phyloP scores from a whole-genome alignment of 73 alveolate species.

The Paramecium octaurelia region DNA sequence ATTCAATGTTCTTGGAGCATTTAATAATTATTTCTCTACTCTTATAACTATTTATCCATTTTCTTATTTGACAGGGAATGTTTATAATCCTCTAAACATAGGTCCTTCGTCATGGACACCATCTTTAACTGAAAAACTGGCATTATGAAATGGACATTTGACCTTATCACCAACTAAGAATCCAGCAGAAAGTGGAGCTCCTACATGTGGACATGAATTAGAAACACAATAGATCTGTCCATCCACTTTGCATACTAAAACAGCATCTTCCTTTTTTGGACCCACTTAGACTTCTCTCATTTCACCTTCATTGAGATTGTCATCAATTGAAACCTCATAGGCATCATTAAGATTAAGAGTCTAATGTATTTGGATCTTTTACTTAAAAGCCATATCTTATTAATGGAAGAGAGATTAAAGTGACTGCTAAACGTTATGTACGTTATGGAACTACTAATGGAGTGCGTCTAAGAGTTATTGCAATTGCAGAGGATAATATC shows the following conservation, averaged over 20 bases:
- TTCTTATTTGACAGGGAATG: conserved; percentile 69
- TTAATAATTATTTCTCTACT: conserved; percentile 68
- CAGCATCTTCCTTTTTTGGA: conserved; percentile 64
- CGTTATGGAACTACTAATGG: background rate
- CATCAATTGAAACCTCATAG: background rate
- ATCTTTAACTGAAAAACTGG: conserved; percentile 79
- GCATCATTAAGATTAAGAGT: conserved; percentile 35
- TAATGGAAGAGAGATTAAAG: background rate
- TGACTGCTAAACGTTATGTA: background rate
- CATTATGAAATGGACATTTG: conserved; percentile 91
- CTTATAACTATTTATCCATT: conserved; percentile 74
- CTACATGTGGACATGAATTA: conserved; percentile 83
- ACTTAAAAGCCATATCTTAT: conserved; percentile 28
- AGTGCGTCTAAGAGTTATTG: background rate
- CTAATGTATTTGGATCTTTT: background rate
- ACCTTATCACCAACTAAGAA: conserved; percentile 76
- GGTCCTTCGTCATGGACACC: conserved; percentile 91
- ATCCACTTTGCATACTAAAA: conserved; percentile 62
- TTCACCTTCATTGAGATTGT: conserved; percentile 58
- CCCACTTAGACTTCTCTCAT: conserved; percentile 67
- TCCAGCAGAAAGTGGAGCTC: conserved; percentile 82
- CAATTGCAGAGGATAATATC: background rate
- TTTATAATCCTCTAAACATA: conserved; percentile 81
- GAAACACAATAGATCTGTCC: conserved; percentile 64
- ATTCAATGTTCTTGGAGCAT: conserved; percentile 54